Evolutionary conservation across 2,329 filamentous ascomycete species (phyloP).

Genomic region (Verticillium isaacii): DNA sequence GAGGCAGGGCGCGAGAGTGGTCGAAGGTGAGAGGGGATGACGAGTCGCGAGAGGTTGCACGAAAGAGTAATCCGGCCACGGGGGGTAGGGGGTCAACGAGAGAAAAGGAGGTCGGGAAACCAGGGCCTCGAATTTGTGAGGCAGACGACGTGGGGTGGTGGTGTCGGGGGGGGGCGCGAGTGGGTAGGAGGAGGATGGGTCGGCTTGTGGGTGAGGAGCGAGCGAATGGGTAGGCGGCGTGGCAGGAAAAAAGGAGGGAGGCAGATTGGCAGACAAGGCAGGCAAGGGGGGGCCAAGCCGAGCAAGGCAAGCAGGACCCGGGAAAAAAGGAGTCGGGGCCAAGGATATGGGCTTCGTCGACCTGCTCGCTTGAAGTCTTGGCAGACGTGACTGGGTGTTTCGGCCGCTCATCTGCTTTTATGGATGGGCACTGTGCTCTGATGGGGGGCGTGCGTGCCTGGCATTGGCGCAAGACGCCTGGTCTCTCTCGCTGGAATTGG

Average conservation of each 20-base stretch:
- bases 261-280: conserved; percentile 1
- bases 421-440: neutral
- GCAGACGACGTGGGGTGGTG: neutral
- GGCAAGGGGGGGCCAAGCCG: conserved; percentile 6
- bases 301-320: conserved; percentile 5
- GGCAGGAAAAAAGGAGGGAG: conserved; percentile 3
- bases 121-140: neutral
- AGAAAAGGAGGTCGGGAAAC: neutral
- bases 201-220: neutral
- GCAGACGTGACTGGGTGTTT: neutral
- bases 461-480: neutral
- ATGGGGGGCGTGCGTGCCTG: neutral
- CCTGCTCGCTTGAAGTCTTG: neutral
- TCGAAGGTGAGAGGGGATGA: neutral
- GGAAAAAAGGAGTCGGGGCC: conserved; percentile 1
- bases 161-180: neutral
- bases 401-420: neutral
- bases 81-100: neutral
- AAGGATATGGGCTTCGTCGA: conserved; percentile 13
- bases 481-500: neutral
- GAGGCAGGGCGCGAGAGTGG: neutral
- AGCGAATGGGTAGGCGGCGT: conserved; percentile 1
- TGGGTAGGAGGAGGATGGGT: neutral
- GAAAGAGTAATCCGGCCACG: neutral
- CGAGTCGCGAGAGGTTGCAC: neutral